These are phyloP conservation scores for Hyaloscypha hepaticicola DNA, from an alignment of 495 filamentous ascomycete species.

Conservation along the genomic window DNA sequence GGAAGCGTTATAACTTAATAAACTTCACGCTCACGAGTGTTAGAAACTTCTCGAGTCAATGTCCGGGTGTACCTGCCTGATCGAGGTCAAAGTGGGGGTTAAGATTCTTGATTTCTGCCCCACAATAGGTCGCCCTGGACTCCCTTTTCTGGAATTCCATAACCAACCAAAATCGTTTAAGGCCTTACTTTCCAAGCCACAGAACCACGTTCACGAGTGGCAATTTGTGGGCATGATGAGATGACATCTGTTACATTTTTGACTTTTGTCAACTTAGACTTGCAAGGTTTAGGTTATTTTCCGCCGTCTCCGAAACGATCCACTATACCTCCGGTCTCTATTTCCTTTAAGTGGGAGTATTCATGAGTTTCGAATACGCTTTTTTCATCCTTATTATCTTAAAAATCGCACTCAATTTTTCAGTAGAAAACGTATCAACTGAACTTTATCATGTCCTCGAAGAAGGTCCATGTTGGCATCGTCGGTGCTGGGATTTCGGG, in stretches of 20 bases:
- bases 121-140: constrained; percentile 1
- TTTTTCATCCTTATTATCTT: too few species aligned
- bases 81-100: not conserved
- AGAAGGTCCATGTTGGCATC: constrained; percentile 11
- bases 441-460: not conserved
- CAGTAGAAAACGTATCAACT: too few species aligned
- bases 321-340: not conserved
- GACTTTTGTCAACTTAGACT: not conserved
- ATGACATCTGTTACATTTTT: not conserved
- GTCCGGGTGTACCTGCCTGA: not conserved
- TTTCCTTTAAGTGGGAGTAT: not conserved
- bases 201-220: not conserved
- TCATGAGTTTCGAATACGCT: not conserved
- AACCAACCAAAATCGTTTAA: not conserved
- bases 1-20: not conserved
- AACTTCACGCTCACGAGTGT: not conserved
- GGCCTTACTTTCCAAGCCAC: not conserved
- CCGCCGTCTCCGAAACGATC: not conserved
- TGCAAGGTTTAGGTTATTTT: not conserved
- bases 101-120: not conserved
- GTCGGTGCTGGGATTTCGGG: constrained; percentile 67
- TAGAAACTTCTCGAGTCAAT: not conserved
- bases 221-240: not conserved
- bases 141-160: not conserved
- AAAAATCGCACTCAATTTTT: too few species aligned